A percentile compares a stretch with the other conserved stretches of the same genome.
phyloP scores from a whole-genome alignment of 2,329 filamentous ascomycete genomes.

The Trichoderma simmonsii region DNA sequence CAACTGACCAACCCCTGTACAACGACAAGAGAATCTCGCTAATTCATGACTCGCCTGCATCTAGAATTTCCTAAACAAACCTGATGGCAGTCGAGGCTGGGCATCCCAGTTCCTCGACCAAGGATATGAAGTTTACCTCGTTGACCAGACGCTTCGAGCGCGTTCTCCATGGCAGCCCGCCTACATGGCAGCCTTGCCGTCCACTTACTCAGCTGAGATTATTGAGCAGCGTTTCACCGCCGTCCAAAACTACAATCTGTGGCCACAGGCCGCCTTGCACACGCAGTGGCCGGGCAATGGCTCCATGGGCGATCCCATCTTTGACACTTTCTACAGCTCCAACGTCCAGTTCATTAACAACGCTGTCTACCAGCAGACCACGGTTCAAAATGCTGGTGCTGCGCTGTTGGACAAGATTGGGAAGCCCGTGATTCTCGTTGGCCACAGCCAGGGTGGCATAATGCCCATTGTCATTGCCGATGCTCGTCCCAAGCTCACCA shows the following conservation, averaged over 20 bases:
- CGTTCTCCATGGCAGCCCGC: constrained; percentile 40
- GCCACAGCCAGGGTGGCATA: constrained; percentile 46
- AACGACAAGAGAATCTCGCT: not conserved
- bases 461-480: constrained; percentile 43
- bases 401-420: constrained; percentile 43
- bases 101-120: constrained; percentile 44
- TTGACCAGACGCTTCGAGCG: constrained; percentile 45
- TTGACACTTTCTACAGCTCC: constrained; percentile 42
- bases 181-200: constrained; percentile 24
- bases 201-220: constrained; percentile 34
- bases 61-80: constrained; percentile 38
- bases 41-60: not conserved
- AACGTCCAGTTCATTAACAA: constrained; percentile 37
- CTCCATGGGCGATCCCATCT: constrained; percentile 37
- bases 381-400: constrained; percentile 39
- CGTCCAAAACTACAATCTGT: constrained; percentile 31
- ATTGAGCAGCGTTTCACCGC: constrained; percentile 40
- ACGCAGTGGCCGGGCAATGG: constrained; percentile 44
- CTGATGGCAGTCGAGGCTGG: constrained; percentile 43
- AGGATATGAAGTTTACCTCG: constrained; percentile 47
- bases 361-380: constrained; percentile 34
- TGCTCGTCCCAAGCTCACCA: constrained; percentile 39
- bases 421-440: constrained; percentile 38
- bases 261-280: constrained; percentile 40
- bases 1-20: not conserved